Evolutionary conservation across 2,329 filamentous ascomycete genomes (phyloP), one percentile per base, ranked within the genome.

Genomic region (Sclerotiophoma versabilis): DNA sequence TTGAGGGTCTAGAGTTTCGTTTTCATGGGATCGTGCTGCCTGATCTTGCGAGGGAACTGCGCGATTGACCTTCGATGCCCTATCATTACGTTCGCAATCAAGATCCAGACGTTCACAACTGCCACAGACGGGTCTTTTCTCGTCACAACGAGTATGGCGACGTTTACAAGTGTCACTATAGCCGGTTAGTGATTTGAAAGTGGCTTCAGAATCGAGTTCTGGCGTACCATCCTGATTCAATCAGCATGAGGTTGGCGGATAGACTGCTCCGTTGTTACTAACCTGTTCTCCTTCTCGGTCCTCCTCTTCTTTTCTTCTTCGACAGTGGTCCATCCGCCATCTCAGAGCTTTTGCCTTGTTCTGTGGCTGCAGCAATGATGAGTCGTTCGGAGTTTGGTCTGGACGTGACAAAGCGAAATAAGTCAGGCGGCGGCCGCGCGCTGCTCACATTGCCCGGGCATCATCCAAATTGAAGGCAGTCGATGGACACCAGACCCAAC

Each of bases 81-180:
- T 59, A 36, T 70, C 65, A 14, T 68, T 63, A 26, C 57, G 64
- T 37, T 67, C 60, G 41, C 70, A 74, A 26, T 65, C 54, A 2
- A 74, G 59, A 36, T 65, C 58, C 1, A 73, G 58, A 10, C 71
- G 63, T 20, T 63, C 64, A 38, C 70, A 73, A 23, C 66, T 73
- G n/a, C 70, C 62, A 45, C 72, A 74, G 11, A 66, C 52, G 11
- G 71, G 72, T 23, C 64, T 72, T 39, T 60, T 66, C 44, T 75
- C 72, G 20, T 75, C 71, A 44, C 71, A 75, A 19, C 71, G 64
- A 15, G 64, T 67, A 44, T 75, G 70, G n/a, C 71, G 61, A 2
- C 65, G 57, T 54, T 73, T 74, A 42, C 70, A 73, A 3, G 71
- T 73, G 23, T 68, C 46, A 46, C 71, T 74, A 34, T n/a, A 36